These are phyloP conservation scores for Usnea hakonensis DNA, from an alignment of 495 filamentous ascomycete species.

Conservation along the genomic window DNA sequence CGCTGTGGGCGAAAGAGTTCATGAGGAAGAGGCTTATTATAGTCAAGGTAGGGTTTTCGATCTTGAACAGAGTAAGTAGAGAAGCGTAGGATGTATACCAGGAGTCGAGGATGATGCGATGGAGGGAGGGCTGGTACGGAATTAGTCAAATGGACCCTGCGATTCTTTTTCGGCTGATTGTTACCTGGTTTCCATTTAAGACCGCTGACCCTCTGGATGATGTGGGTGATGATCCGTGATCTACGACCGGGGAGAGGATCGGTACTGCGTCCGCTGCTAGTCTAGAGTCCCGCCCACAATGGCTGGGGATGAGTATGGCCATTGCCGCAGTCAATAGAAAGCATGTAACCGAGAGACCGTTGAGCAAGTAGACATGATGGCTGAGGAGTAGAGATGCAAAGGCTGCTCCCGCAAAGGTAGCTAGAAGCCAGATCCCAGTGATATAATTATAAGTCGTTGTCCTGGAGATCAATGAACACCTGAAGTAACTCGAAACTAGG, in stretches of 20 bases:
- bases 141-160: background rate
- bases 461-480: background rate
- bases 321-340: conserved; percentile 1
- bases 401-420: conserved; percentile 7
- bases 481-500: background rate
- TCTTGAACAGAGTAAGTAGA: too few relatives aligned
- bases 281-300: background rate
- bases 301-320: background rate
- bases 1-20: background rate
- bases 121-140: too few relatives aligned
- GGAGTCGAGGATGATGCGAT: too few relatives aligned
- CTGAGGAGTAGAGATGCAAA: conserved; percentile 16
- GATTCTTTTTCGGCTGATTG: background rate
- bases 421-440: conserved; percentile 11
- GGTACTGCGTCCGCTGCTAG: background rate
- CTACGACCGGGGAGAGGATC: background rate
- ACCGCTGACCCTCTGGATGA: background rate
- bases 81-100: too few relatives aligned
- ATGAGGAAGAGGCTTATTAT: background rate
- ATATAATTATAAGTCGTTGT: conserved; percentile 19
- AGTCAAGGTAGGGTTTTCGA: too few relatives aligned
- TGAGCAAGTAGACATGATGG: conserved; percentile 19
- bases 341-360: conserved; percentile 1
- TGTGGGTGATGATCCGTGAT: background rate
- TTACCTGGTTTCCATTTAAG: background rate